phyloP scores from a whole-genome alignment of 192 early-diverging fungal species.

The Coemansia sp. region DNA sequence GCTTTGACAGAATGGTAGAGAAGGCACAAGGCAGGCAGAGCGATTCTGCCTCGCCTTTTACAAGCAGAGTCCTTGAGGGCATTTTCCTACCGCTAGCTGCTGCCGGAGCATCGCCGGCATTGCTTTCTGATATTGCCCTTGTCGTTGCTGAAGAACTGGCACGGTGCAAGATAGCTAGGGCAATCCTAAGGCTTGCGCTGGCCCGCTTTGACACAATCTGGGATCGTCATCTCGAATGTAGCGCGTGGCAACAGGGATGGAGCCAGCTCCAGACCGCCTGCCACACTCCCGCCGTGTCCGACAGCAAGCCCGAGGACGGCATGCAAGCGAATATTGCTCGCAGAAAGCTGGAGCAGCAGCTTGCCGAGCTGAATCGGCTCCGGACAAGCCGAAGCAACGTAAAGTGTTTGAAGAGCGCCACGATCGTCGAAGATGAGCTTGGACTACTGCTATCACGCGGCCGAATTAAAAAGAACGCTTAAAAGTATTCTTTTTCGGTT shows the following conservation, averaged over 20 bases:
- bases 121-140: conserved; percentile 29
- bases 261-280: conserved; percentile 16
- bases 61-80: conserved; percentile 11
- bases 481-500: not conserved
- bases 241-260: conserved; percentile 40
- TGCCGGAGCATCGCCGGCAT: conserved; percentile 26
- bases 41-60: conserved; percentile 5
- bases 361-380: conserved; percentile 9
- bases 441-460: conserved; percentile 29
- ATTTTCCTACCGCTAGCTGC: conserved; percentile 40
- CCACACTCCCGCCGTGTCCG: not conserved
- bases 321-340: not conserved
- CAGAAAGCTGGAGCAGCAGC: conserved; percentile 13
- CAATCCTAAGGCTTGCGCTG: conserved; percentile 16
- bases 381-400: not conserved
- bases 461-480: conserved; percentile 2
- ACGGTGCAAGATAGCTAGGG: conserved; percentile 11
- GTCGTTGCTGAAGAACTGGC: conserved; percentile 16
- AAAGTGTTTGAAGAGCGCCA: not conserved
- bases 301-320: not conserved
- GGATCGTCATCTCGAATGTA: conserved; percentile 29
- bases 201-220: conserved; percentile 41
- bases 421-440: conserved; percentile 28
- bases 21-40: not conserved
- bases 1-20: conserved; percentile 19